Evolutionary conservation across 345 rosid species (phyloP).

Genomic region (Heritiera fomes): DNA sequence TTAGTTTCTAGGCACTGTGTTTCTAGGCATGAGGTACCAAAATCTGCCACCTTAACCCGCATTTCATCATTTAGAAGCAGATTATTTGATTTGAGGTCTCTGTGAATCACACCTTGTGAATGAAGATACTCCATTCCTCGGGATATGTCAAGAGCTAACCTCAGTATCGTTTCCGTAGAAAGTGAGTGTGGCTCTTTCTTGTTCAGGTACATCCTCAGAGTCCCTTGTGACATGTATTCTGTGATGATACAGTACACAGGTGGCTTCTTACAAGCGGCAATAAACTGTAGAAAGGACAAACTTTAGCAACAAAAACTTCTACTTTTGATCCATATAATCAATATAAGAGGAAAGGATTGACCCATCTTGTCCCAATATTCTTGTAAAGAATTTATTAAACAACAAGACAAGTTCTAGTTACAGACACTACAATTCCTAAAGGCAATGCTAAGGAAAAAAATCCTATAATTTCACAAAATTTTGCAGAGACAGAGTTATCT

Average conservation of each 20-base stretch:
- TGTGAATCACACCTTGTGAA: conserved; percentile 95
- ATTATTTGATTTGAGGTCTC: conserved; percentile 93
- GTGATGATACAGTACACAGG: conserved; percentile 98
- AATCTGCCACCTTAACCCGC: conserved; percentile 99
- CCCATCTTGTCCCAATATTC: not conserved
- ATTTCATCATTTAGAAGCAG: conserved; percentile 93
- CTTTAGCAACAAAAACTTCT: conserved; percentile 15
- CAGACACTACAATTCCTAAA: not conserved
- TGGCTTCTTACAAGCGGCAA: conserved; percentile 95
- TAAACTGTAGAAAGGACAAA: conserved; percentile 59
- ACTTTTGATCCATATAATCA: conserved; percentile 7
- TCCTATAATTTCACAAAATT: not conserved
- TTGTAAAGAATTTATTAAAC: not conserved
- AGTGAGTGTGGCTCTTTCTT: conserved; percentile 97
- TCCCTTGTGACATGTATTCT: conserved; percentile 99
- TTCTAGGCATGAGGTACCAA: conserved; percentile 94
- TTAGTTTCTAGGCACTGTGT: conserved; percentile 89
- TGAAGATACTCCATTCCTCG: conserved; percentile 99
- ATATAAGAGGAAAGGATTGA: not conserved
- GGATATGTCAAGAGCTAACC: conserved; percentile 94
- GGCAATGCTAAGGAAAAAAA: not conserved
- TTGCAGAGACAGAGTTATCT: not conserved
- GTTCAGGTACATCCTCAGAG: conserved; percentile 95
- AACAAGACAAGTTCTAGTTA: too few species aligned
- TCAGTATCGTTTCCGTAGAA: conserved; percentile 79